Percentiles rank a stretch among this genome's conserved stretches.
Conservation (phyloP, 148 eudicot species). For the Rheum nobile region DNA sequence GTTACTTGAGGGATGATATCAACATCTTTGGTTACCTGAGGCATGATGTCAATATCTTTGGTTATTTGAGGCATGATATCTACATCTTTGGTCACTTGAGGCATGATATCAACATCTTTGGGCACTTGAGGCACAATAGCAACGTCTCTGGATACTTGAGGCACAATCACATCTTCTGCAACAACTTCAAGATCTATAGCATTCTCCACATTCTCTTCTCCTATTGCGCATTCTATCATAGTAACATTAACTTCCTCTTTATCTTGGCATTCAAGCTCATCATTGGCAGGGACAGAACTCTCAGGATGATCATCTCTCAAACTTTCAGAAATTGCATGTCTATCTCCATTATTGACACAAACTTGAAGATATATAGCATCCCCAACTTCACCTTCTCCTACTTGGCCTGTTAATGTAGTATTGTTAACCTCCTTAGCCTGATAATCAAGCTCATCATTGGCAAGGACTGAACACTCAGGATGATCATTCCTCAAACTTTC, state of each 20-base stretch:
- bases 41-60: conserved; percentile 8
- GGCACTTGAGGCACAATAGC: conserved; percentile 10
- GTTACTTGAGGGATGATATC: conserved; percentile 20
- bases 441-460: conserved; percentile 12
- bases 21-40: conserved; percentile 11
- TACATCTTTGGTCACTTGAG: conserved; percentile 16
- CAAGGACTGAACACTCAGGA: conserved; percentile 16
- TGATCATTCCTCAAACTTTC: conserved; percentile 13
- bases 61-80: conserved; percentile 10
- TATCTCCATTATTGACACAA: conserved; percentile 19
- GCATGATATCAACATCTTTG: conserved; percentile 6
- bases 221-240: conserved; percentile 8
- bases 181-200: conserved; percentile 26
- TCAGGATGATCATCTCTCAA: conserved; percentile 16
- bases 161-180: conserved; percentile 16
- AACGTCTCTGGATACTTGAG: conserved; percentile 21
- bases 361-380: conserved; percentile 5
- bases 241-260: conserved; percentile 23
- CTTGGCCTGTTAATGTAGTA: conserved; percentile 11
- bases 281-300: conserved; percentile 12
- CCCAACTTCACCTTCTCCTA: conserved; percentile 14
- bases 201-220: conserved; percentile 13
- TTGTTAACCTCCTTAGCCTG: conserved; percentile 21
- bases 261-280: conserved; percentile 14
- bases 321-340: conserved; percentile 13